Evolutionary conservation across 768 basidiomycete species (phyloP), one percentile per base, ranked within the genome.

Genomic region (Filobasidium floriforme): DNA sequence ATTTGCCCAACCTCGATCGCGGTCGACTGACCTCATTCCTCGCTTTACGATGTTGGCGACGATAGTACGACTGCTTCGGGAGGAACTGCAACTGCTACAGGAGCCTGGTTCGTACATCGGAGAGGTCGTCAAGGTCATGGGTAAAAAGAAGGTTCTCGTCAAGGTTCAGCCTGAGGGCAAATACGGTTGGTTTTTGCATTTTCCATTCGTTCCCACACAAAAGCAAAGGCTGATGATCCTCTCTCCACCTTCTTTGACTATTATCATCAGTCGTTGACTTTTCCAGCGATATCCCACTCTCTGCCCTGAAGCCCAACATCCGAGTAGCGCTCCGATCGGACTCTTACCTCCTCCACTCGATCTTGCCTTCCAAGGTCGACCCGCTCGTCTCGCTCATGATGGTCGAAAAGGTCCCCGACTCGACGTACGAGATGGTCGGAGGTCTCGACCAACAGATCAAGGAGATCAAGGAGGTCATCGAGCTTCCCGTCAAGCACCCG

Each of bases 371-470:
- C 82, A 97, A 99, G 81, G 89, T 97, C 73, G 96, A 97, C 79
- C 94, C 96, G 4, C 87, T 98, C 46, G 93, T 98, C 37, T 96
- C 92, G 22, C 85, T 98, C 69, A 98, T 98, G 96, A 97, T 98
- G 93, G 94, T 98, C 12, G 94, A 99, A 81, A 99, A 99, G 79
- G 94, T 98, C 0, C 94, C 94, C 0, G 94, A 98, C 79, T 92
- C 89, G 80, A 98, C 96, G 37, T 99, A 99, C 80, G 96, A 98
- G 80, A 97, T 98, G 93, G 94, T 99, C 68, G 96, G 96, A 24
- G 94, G 94, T 72, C 85, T 98, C 66, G 96, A 98, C 82, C 90
- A 96, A 81, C 88, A 93, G 70, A 93, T 94, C 74, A 96, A 96
- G 81, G 93, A 98, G 75, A 94, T 98, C 80, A 96, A 97, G 80